Conservation (phyloP, 345 rosid genomes). For the Eucalyptus pumila region DNA sequence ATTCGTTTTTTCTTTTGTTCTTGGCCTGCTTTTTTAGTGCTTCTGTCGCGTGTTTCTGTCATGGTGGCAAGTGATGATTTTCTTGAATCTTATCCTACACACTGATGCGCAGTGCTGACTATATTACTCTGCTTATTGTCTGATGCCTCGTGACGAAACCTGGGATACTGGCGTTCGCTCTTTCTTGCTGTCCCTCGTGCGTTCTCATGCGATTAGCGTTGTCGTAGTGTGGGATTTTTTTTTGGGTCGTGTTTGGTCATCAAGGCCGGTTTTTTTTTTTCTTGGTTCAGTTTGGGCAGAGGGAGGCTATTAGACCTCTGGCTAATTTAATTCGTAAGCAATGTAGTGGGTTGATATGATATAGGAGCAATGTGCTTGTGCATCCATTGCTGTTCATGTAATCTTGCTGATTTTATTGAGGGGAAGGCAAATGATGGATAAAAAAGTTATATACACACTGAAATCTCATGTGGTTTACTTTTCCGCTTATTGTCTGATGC, state of each 20-base stretch:
- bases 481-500: conserved; percentile 60
- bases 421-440: conserved; percentile 42
- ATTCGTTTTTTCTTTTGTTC: background rate
- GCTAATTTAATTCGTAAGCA: background rate
- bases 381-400: background rate
- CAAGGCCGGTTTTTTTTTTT: background rate
- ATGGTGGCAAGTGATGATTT: conserved; percentile 28
- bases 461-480: conserved; percentile 21
- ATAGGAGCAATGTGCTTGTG: background rate
- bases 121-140: conserved; percentile 40
- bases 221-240: background rate
- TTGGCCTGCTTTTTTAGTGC: background rate
- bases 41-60: background rate
- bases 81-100: conserved; percentile 28
- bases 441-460: conserved; percentile 36
- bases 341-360: background rate
- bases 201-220: background rate
- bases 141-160: conserved; percentile 17
- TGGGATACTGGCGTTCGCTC: background rate
- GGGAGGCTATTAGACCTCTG: background rate
- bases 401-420: too few species aligned
- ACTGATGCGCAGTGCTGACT: conserved; percentile 27
- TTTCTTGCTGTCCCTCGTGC: background rate
- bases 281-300: background rate
- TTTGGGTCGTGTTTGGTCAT: background rate